These are phyloP conservation scores for Yamadazyma conglobata DNA, from an alignment of 1,139 yeast genomes.

Conservation along the genomic window DNA sequence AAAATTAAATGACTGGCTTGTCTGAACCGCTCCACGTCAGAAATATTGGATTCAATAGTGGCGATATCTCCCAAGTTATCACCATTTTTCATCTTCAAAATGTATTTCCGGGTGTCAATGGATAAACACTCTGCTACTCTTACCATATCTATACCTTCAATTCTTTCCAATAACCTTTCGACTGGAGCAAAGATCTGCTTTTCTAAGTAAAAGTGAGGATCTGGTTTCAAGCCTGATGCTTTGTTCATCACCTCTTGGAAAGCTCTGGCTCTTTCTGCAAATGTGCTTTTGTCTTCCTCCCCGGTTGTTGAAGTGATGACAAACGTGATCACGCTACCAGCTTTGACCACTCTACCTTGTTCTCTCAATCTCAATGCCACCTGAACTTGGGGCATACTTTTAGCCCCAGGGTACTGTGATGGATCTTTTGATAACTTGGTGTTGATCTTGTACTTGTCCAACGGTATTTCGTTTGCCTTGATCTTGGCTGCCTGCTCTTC, in stretches of 20 bases:
- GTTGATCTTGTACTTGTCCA: conserved; percentile 67
- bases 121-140: conserved; percentile 78
- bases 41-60: conserved; percentile 78
- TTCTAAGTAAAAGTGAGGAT: conserved; percentile 74
- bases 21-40: conserved; percentile 80
- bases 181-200: conserved; percentile 91
- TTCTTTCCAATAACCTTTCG: conserved; percentile 78
- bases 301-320: conserved; percentile 55
- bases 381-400: conserved; percentile 88
- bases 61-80: conserved; percentile 44
- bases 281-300: conserved; percentile 33
- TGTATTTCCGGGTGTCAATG: conserved; percentile 65
- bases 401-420: conserved; percentile 68
- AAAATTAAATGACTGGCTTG: conserved; percentile 55
- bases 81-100: conserved; percentile 42
- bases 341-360: conserved; percentile 80
- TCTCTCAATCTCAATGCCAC: conserved; percentile 80
- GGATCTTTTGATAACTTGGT: conserved; percentile 79
- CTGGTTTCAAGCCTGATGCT: conserved; percentile 56
- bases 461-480: conserved; percentile 56
- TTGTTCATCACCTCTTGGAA: conserved; percentile 64
- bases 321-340: conserved; percentile 88
- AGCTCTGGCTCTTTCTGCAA: conserved; percentile 79
- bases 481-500: conserved; percentile 59
- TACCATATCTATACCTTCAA: conserved; percentile 82